Base-by-base conservation (phyloP, 1,139 yeast species). In the Hyphopichia pseudoburtonii region DNA sequence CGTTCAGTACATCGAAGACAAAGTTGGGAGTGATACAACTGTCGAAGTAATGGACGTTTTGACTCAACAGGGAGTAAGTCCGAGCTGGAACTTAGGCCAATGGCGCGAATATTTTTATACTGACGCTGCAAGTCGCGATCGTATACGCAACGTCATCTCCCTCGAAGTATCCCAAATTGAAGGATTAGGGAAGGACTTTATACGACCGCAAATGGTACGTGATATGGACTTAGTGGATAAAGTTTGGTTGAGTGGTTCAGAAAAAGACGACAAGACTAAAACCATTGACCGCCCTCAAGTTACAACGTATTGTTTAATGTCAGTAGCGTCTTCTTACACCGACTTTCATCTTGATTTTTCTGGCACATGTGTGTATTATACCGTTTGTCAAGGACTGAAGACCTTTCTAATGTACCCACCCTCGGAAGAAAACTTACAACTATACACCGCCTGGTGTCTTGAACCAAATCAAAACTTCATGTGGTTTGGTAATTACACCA, bases 321-420 rank as follows among this genome's bases (percentile, higher is more conserved):
- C 95, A 0, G 95, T 87, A 0, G 66, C 71, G 30, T 80, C 82
- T 40, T 81, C 94, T 1, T 89, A 79, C 54, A 89, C 96, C 0
- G 97, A 89, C 54, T 89, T 88, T 59, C 97, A 89, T 56, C 70
- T 89, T 32, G 97, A 89, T 58, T 89, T 89, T 59, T 95, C 95
- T 2, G 97, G 96, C 0, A 86, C 96, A 0, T 85, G 92, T 0
- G 97, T 89, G 4, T 89, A 87, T 57, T 89, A 89, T 58, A 88
- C 92, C 8, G 80, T 89, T 3, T 63, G 90, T 16, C 64, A 72
- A 8, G 97, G 97, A 0, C 51, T 69, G 3, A 89, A 89, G 54
- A 73, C 81, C 19, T 89, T 89, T 51, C 60, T 88, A 34, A 76
- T 89, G 72, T 80, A 75, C 45, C 95, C 95, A 1, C 96, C 96